These are phyloP conservation scores for Calonectria hawksworthii DNA, from an alignment of 2,329 filamentous ascomycete species.

Conservation along the genomic window DNA sequence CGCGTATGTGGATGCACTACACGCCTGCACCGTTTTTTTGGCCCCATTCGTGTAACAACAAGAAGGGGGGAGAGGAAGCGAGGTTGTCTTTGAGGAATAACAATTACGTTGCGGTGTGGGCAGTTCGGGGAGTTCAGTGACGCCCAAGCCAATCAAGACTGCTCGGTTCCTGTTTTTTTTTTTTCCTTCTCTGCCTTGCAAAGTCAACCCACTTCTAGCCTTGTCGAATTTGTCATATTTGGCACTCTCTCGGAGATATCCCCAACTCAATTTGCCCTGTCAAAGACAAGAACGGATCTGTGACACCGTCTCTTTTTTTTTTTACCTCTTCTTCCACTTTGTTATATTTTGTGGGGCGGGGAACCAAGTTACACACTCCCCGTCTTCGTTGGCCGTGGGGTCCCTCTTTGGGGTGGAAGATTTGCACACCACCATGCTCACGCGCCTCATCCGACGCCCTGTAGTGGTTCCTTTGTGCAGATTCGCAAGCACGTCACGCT, in stretches of 20 bases:
- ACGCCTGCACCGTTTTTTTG: not conserved
- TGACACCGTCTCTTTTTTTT: not conserved
- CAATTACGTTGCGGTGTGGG: not conserved
- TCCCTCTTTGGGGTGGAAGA: not conserved
- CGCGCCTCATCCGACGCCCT: conserved; percentile 19
- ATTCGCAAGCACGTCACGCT: conserved; percentile 20
- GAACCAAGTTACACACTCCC: not conserved
- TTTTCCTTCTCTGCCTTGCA: not conserved
- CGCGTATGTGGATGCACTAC: not conserved
- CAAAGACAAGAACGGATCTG: not conserved
- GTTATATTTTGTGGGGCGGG: not conserved
- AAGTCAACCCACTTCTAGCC: conserved; percentile 6
- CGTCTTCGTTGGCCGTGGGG: not conserved
- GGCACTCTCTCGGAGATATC: not conserved
- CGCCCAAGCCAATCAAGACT: not conserved
- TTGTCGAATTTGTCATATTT: not conserved
- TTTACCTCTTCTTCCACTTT: not conserved
- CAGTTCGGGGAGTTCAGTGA: conserved; percentile 2
- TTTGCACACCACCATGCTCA: conserved; percentile 18
- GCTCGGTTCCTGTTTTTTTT: not conserved
- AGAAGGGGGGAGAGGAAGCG: not conserved
- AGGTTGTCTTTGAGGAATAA: not conserved
- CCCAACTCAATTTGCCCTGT: not conserved
- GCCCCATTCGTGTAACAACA: conserved; percentile 5
- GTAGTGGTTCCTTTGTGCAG: conserved; percentile 11